These are phyloP conservation scores for Fusarium sp. DNA, from an alignment of 2,329 filamentous ascomycete species.

Conservation along the genomic window DNA sequence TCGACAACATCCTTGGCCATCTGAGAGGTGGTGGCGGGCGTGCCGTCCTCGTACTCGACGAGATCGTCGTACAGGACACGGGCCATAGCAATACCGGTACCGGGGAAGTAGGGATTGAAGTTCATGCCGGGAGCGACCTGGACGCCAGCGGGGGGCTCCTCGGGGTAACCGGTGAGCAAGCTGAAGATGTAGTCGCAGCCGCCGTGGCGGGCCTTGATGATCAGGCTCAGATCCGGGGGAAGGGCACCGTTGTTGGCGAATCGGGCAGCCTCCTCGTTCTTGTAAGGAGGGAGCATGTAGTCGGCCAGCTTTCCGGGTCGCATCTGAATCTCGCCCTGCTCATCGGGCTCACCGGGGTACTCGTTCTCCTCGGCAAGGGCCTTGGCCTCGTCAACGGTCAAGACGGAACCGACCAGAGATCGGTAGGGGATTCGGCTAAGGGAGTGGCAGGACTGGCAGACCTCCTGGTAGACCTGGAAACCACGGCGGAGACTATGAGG, in stretches of 20 bases:
- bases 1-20: constrained; percentile 99
- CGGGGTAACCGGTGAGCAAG: constrained; percentile 95
- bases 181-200: constrained; percentile 99
- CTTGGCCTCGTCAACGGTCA: constrained; percentile 99
- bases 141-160: constrained; percentile 92
- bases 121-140: constrained; percentile 89
- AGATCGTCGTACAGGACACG: constrained; percentile 98
- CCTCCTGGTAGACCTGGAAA: constrained; percentile 99
- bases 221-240: constrained; percentile 96
- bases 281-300: constrained; percentile 94
- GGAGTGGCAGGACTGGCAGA: constrained; percentile 98
- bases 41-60: constrained; percentile 98
- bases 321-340: constrained; percentile 98
- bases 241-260: constrained; percentile 98
- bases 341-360: constrained; percentile 98
- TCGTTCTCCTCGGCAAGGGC: constrained; percentile 97
- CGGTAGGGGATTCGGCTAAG: constrained; percentile 95
- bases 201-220: constrained; percentile 97
- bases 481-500: constrained; percentile 86
- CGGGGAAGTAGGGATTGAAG: constrained; percentile 99
- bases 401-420: constrained; percentile 85
- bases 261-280: constrained; percentile 98
- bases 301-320: constrained; percentile 98
- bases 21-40: constrained; percentile 93
- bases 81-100: constrained; percentile 98